Conservation (phyloP, 371 early-diverging fungal species). For the Quaeritorhiza haematococci region DNA sequence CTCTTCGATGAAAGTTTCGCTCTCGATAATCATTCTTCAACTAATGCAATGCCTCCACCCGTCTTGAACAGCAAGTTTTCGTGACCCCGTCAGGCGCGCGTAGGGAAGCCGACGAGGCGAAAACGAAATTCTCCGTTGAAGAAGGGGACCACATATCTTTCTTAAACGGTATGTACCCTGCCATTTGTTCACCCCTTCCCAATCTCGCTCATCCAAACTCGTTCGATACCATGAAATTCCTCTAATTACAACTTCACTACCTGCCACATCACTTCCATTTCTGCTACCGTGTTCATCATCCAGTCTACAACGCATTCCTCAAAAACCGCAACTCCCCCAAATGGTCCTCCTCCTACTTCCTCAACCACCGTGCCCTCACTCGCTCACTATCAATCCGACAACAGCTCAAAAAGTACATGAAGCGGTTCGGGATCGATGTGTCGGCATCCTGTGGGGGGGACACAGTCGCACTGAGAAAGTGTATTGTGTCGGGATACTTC, state of each 20-base stretch:
- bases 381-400: slow-evolving; percentile 65
- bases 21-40: slow-evolving; percentile 1
- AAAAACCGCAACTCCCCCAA: slow-evolving; percentile 54
- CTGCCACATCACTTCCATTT: too few relatives aligned
- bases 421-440: slow-evolving; percentile 34
- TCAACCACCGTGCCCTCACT: slow-evolving; percentile 68
- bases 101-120: slow-evolving; percentile 50
- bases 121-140: slow-evolving; percentile 69
- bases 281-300: not conserved
- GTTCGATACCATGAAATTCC: not conserved
- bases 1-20: slow-evolving; percentile 5
- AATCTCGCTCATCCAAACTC: not conserved
- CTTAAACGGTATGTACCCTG: slow-evolving; percentile 48
- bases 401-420: slow-evolving; percentile 64
- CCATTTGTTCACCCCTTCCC: not conserved
- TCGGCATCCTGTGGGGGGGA: slow-evolving; percentile 28
- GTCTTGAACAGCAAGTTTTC: slow-evolving; percentile 55
- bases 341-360: slow-evolving; percentile 70
- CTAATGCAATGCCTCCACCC: not conserved
- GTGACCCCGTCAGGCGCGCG: slow-evolving; percentile 45
- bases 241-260: too few relatives aligned
- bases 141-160: slow-evolving; percentile 64
- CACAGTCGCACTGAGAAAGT: slow-evolving; percentile 55
- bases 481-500: slow-evolving; percentile 72
- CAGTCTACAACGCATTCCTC: slow-evolving; percentile 72